Evolutionary conservation across 2,329 filamentous ascomycete genomes (phyloP), one percentile per base, ranked within the genome.

Genomic region (Aureobasidium leucospermi): DNA sequence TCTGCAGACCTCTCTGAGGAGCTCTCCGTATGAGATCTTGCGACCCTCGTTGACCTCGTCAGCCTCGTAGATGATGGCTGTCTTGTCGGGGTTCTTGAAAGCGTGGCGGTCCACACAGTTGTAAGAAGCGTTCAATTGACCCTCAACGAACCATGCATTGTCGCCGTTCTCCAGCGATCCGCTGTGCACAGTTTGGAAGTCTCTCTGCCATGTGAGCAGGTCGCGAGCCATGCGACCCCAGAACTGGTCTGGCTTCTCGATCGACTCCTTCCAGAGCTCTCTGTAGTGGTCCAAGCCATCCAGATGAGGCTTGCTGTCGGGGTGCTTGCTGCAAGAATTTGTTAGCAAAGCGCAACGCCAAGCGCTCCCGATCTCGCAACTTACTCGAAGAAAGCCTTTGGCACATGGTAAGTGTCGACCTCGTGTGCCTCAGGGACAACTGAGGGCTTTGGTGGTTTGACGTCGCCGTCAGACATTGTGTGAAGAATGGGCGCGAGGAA

Each of bases 51-150:
- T 81, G 43, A 87, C 84, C 76, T 99, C 94, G 70, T 99, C 94
- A 62, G 92, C 93, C 79, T 99, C 94, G 79, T 97, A 99, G 78
- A 97, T 96, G 77, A 99, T 96, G 73, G 94, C 94, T 49, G 94
- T 85, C 77, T 88, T 90, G 78, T 97, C 79, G 49, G 94, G 94
- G 76, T 96, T 86, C 77, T 92, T 91, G 76, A 95, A 84, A n/a
- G 94, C 94, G 75, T 97, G 93, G 63, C 94, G 89, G 71, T 99
- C 94, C 65, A 99, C 87, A 71, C 91, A 96, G 80, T 99, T 99
- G 85, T 91, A 97, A 31, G 89, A 94, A 64, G 94, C 94, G 70
- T 99, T 99, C 70, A 99, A 81, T 68, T 87, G 85, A 66, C 94
- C 94, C 78, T 96, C 94, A 63, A 92, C 77, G 72, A 97, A 99